Base-by-base conservation (phyloP, 495 filamentous ascomycete genomes). In the Parathielavia hyrcaniae region DNA sequence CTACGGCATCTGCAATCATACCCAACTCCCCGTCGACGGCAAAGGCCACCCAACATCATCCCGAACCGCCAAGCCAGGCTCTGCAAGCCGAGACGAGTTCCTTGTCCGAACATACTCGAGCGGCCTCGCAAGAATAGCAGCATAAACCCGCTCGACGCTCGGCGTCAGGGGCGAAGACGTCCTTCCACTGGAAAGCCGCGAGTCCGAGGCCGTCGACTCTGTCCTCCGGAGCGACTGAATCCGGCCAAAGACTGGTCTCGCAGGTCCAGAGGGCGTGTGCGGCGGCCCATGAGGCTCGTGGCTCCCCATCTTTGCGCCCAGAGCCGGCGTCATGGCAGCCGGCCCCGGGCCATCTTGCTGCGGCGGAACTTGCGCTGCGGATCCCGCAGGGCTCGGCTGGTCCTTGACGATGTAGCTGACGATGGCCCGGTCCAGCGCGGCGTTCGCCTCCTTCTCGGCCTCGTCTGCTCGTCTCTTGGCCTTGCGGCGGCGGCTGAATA, bases 401-500 rank as follows among this genome's bases (percentile, higher is more conserved):
- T 69, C 65, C 17, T 69, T 68, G 17, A 53, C 65, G 44, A 64
- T 68, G 43, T 68, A 69, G 57, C 62, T 67, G 11, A 69, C 61
- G 16, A 68, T 62, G 2, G 65, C 65, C 14, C 67, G 65, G 39
- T 67, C 67, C 0, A 68, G 57, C 5, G 67, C 67, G 1, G 38
- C 55, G 58, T 51, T 68, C 32, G 59, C 63, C 5, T 61, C 49
- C n/a, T 61, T 58, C 47, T 66, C 65, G 22, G 59, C 59, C 39
- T 64, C 62, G 44, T 52, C 36, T 3, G 11, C 55, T 32, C 47
- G 41, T 39, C 53, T 55, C 45, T 59, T 64, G 11, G 55, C 53
- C 16, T 47, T 54, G n/a, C 60, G 65, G 43, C 50, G 58, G 6
- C 55, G 56, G 11, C 53, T 20, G 38, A 64, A 66, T 10, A 70